These are phyloP conservation scores for Heliocybe sulcata DNA, from an alignment of 1,284 basidiomycete species.

Conservation along the genomic window DNA sequence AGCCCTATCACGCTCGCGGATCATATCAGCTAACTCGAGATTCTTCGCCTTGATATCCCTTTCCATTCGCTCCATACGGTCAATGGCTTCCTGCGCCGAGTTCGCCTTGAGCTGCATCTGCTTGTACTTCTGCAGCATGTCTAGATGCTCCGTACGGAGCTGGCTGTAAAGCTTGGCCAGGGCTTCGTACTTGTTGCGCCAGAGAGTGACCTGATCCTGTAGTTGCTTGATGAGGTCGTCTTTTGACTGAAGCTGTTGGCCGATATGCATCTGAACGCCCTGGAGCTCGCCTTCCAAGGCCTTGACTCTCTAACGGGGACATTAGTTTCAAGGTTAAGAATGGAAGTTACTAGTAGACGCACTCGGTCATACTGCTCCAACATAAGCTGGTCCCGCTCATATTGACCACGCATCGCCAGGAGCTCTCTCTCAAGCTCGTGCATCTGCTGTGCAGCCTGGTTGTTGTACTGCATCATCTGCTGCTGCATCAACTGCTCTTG, in stretches of 20 bases:
- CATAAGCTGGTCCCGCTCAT: constrained; percentile 97
- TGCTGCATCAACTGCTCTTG: constrained; percentile 84
- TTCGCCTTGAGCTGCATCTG: constrained; percentile 97
- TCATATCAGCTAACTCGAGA: constrained; percentile 97
- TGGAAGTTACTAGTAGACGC: constrained; percentile 20
- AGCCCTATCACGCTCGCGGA: constrained; percentile 94
- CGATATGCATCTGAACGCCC: constrained; percentile 75
- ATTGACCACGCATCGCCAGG: constrained; percentile 92
- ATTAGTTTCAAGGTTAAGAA: neutral
- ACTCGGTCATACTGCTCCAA: constrained; percentile 97
- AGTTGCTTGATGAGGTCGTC: constrained; percentile 95
- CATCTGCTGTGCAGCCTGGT: constrained; percentile 61
- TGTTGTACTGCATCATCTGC: constrained; percentile 72
- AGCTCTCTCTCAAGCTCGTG: constrained; percentile 87
- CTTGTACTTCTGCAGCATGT: constrained; percentile 97
- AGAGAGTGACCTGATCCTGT: constrained; percentile 93
- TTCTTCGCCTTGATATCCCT: constrained; percentile 98
- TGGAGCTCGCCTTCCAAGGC: constrained; percentile 89
- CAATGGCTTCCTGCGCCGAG: constrained; percentile 98
- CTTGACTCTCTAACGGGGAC: constrained; percentile 76
- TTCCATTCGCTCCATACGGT: constrained; percentile 99
- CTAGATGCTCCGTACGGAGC: constrained; percentile 93
- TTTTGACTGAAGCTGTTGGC: constrained; percentile 86
- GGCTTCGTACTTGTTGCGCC: constrained; percentile 99
- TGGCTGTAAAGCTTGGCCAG: constrained; percentile 99